A percentile compares a stretch with the other conserved stretches of the same genome.
Conservation (phyloP, 148 eudicot species). For the Rhododendron kiyosumense region DNA sequence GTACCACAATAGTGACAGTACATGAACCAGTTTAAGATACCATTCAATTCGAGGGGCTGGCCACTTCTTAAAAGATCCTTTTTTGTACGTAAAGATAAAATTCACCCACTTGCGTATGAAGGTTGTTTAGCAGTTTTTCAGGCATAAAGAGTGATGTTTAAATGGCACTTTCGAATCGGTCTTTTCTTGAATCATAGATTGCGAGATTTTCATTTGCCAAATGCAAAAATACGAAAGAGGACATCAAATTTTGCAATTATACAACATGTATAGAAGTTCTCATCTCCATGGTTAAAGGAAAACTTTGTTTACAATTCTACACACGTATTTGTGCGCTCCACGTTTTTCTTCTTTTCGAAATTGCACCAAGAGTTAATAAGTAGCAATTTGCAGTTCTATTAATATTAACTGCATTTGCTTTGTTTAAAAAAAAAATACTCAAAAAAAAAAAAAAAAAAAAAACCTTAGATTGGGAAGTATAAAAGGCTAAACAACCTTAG, state of each 20-base stretch:
- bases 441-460: neutral
- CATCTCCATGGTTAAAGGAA: neutral
- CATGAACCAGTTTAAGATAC: neutral
- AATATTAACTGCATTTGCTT: no score
- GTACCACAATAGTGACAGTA: neutral
- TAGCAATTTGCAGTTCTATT: neutral
- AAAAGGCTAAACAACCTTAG: neutral
- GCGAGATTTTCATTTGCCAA: no score
- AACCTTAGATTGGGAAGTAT: neutral
- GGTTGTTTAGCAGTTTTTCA: neutral
- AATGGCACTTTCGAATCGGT: neutral
- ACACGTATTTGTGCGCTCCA: neutral
- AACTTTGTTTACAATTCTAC: neutral
- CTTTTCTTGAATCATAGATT: neutral
- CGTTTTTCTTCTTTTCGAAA: neutral
- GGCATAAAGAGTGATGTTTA: neutral
- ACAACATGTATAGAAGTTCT: neutral
- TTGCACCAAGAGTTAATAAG: no score
- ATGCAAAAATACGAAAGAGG: neutral
- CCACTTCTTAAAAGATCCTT: neutral
- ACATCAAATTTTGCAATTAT: neutral
- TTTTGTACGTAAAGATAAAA: no score
- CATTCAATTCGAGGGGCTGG: neutral
- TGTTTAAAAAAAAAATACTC: neutral
- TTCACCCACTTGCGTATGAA: neutral